phyloP scores from a whole-genome alignment of 768 basidiomycete species.

The Boletus rex-veris region DNA sequence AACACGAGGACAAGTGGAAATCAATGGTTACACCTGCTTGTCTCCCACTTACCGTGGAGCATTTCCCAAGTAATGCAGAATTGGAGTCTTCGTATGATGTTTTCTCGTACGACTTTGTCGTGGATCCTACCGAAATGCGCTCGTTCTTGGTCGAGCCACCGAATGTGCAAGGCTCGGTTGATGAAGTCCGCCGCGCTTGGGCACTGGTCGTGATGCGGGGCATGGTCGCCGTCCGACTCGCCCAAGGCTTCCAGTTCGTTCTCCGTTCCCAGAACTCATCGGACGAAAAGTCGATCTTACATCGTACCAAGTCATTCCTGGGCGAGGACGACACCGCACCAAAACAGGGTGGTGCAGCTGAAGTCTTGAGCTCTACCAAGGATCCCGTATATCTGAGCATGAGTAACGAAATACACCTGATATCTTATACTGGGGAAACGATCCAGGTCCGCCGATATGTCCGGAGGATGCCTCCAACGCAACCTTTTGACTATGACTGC shows the following conservation, averaged over 20 bases:
- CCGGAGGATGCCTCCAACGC: constrained; percentile 61
- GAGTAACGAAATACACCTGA: constrained; percentile 91
- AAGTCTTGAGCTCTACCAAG: constrained; percentile 53
- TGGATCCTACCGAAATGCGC: constrained; percentile 78
- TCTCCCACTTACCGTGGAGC: constrained; percentile 86
- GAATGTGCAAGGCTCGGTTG: constrained; percentile 41
- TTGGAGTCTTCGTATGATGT: constrained; percentile 76
- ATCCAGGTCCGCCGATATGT: constrained; percentile 88
- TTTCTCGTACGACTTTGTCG: constrained; percentile 84
- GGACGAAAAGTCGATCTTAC: constrained; percentile 36
- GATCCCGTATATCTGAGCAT: constrained; percentile 89
- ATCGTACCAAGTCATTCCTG: constrained; percentile 56
- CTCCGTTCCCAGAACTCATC: constrained; percentile 41
- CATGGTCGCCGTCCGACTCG: constrained; percentile 88
- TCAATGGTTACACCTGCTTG: constrained; percentile 82
- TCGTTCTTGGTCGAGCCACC: constrained; percentile 83
- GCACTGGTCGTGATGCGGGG: constrained; percentile 83
- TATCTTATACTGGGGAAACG: constrained; percentile 87
- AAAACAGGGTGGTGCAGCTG: constrained; percentile 61
- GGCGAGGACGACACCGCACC: constrained; percentile 51
- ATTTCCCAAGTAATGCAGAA: constrained; percentile 75
- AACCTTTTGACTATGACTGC: constrained; percentile 76
- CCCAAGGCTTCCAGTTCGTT: constrained; percentile 94
- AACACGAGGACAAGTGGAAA: constrained; percentile 91
- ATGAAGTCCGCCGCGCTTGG: constrained; percentile 65